Percentiles rank a stretch among this genome's conserved stretches.
These are phyloP conservation scores for Colletotrichum euphorbiae DNA, from an alignment of 2,329 filamentous ascomycete species.

Conservation along the genomic window DNA sequence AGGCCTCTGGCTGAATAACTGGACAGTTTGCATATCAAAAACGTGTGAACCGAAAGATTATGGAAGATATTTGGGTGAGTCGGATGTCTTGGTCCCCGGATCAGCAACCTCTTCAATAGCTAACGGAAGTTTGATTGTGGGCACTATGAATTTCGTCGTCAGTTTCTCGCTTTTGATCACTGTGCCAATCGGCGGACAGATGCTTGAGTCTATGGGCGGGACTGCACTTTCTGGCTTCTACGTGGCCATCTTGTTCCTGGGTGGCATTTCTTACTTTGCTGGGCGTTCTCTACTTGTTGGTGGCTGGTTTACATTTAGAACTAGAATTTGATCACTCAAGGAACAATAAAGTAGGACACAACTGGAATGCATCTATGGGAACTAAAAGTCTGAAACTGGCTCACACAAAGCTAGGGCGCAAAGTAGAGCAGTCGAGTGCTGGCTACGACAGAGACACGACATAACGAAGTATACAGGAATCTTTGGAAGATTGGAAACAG, in stretches of 20 bases:
- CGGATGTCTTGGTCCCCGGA: fast-evolving
- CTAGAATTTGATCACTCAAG: slow-evolving; percentile 16
- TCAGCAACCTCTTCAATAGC: not conserved
- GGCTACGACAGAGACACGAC: too few species aligned
- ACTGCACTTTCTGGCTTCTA: slow-evolving; percentile 59
- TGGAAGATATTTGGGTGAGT: slow-evolving; percentile 53
- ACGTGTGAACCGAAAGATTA: slow-evolving; percentile 60
- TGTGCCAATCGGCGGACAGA: slow-evolving; percentile 57
- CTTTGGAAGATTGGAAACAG: too few species aligned
- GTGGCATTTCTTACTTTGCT: slow-evolving; percentile 48
- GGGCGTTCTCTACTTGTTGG: slow-evolving; percentile 40
- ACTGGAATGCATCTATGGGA: too few species aligned
- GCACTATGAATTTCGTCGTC: slow-evolving; percentile 59
- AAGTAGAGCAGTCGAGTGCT: too few species aligned
- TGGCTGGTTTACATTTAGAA: slow-evolving; percentile 23
- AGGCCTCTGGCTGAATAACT: not conserved
- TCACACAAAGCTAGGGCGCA: too few species aligned
- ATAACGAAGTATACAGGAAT: too few species aligned
- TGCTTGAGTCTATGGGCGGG: slow-evolving; percentile 58
- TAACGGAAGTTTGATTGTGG: slow-evolving; percentile 40
- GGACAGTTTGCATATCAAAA: slow-evolving; percentile 57
- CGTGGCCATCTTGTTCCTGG: slow-evolving; percentile 53
- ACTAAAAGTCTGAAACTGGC: too few species aligned
- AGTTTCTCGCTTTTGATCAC: slow-evolving; percentile 58
- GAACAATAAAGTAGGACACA: too few species aligned